phyloP scores from a whole-genome alignment of 2,329 filamentous ascomycete species.

The Exophiala sp. region DNA sequence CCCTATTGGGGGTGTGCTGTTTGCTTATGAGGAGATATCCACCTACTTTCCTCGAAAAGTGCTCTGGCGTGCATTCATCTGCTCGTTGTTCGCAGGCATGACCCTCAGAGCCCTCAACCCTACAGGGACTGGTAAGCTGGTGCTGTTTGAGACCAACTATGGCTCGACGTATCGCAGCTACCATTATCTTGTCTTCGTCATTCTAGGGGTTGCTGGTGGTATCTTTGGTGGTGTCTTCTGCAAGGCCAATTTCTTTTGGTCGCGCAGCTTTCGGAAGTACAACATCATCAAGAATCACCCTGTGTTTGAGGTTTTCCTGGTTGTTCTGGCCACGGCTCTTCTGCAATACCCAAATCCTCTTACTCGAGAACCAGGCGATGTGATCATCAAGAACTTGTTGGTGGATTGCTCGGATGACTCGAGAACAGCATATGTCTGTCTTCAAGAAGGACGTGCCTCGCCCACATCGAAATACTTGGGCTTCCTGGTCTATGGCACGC shows the following conservation, averaged over 20 bases:
- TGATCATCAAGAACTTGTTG: conserved; percentile 52
- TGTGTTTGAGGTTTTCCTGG: conserved; percentile 51
- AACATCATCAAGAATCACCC: conserved; percentile 50
- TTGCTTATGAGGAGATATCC: conserved; percentile 56
- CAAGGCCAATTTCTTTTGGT: conserved; percentile 53
- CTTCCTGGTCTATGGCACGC: conserved; percentile 49
- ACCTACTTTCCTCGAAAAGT: conserved; percentile 56
- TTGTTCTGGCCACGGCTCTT: conserved; percentile 49
- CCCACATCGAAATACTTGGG: conserved; percentile 41
- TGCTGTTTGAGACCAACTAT: conserved; percentile 57
- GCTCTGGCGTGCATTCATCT: conserved; percentile 56
- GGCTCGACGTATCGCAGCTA: conserved; percentile 50
- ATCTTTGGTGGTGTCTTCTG: conserved; percentile 56
- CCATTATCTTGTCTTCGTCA: conserved; percentile 53
- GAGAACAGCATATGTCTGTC: conserved; percentile 46
- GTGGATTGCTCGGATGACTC: conserved; percentile 46
- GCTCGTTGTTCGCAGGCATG: conserved; percentile 52
- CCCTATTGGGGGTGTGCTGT: conserved; percentile 56
- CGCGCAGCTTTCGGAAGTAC: conserved; percentile 49
- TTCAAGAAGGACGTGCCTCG: conserved; percentile 38
- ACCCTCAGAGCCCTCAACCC: conserved; percentile 54
- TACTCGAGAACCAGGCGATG: conserved; percentile 50
- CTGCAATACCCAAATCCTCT: conserved; percentile 54
- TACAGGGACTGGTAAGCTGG: conserved; percentile 54
- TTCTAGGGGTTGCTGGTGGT: conserved; percentile 53